Base-by-base conservation (phyloP, 345 rosid species). In the Lumnitzera littorea region DNA sequence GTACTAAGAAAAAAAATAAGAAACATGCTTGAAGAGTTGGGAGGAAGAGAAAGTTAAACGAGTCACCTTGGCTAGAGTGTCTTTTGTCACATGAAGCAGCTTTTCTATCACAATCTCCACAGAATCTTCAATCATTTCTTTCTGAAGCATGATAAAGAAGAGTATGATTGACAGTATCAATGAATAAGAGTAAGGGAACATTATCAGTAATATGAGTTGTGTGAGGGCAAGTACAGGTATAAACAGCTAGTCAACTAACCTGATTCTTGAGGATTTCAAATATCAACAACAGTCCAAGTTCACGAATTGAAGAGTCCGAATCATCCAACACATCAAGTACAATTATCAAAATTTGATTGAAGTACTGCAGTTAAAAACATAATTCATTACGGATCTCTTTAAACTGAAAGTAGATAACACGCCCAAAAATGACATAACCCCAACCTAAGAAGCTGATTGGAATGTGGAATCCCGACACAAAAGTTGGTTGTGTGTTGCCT, bases 251-350 rank as follows among this genome's bases (percentile, higher is more conserved):
- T 57, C 50, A 56, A 50, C 57, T 51, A 14, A 83, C 88, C 81
- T 75, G 88, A 23, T 72, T 77, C 62, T 73, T 76, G 41, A 75
- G 72, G 78, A 80, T 80, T 62, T 75, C 79, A 55, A 62, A 46
- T 46, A 78, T 64, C 70, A 76, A 62, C 24, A 65, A 71, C 50
- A 83, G 71, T 58, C 78, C 66, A 14, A 71, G 68, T 59, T 78
- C 85, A 48, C 72, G 73, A 47, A 67, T 67, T 27, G 78, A 67
- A 46, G 81, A 66, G 63, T 80, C 85, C 49, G 76, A 52, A 68
- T 75, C 78, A 63, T 80, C 88, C 72, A 83, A 49, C 61, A 67
- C 67, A 69, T 80, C 81, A 58, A 83, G 75, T 50, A 78, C 78
- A 62, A 65, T 67, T 49, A 76, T 74, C 64, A 80, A 55, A 62